A percentile compares a stretch with the other conserved stretches of the same genome.
These are phyloP conservation scores for Cryptococcus floricola DNA, from an alignment of 1,284 basidiomycete genomes.

Conservation along the genomic window DNA sequence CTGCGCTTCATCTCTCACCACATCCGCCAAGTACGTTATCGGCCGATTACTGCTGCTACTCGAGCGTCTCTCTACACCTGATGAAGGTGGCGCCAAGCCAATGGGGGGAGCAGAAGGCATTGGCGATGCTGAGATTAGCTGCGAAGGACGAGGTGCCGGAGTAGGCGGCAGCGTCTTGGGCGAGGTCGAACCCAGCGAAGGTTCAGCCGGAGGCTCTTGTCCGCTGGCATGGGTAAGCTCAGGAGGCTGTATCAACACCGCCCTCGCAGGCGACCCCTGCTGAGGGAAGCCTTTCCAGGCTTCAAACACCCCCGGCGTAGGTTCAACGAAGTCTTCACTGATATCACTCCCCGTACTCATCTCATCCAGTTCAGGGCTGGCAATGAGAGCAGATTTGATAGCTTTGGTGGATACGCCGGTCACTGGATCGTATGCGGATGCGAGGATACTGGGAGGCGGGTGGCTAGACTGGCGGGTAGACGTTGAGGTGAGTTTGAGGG, in stretches of 20 bases:
- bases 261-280: not conserved
- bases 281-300: conserved; percentile 15
- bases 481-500: not conserved
- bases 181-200: not conserved
- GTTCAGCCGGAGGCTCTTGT: not conserved
- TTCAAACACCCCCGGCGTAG: conserved; percentile 3
- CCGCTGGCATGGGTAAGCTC: not conserved
- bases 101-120: not conserved
- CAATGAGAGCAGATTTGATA: not conserved
- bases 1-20: not conserved
- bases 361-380: not conserved
- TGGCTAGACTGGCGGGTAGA: not conserved
- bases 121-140: not conserved
- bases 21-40: conserved; percentile 24
- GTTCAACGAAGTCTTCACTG: not conserved
- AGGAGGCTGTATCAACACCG: not conserved
- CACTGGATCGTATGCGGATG: not conserved
- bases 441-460: not conserved
- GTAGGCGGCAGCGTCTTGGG: not conserved
- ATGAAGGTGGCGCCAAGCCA: not conserved
- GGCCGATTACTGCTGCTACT: not conserved
- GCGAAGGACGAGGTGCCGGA: not conserved
- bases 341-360: not conserved
- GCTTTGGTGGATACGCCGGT: not conserved
- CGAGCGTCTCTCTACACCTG: not conserved